Evolutionary conservation across 2,329 filamentous ascomycete genomes (phyloP).

Genomic region (Sporothrix schenckii): DNA sequence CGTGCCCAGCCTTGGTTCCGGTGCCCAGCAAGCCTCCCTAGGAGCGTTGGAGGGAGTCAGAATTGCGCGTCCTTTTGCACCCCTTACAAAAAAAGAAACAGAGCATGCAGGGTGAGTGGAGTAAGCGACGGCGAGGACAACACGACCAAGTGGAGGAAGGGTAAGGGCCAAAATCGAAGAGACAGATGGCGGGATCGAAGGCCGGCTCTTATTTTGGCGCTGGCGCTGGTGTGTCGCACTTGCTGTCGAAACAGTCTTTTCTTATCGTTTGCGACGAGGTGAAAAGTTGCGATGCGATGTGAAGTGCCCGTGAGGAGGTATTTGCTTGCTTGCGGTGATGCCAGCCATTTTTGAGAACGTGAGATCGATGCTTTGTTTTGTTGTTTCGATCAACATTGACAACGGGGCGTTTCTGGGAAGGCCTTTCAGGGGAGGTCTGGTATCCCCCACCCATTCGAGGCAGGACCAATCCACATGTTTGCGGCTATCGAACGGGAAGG

Average conservation of each 20-base stretch:
- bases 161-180: background rate
- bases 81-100: background rate
- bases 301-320: background rate
- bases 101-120: background rate
- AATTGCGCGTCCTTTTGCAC: constrained; percentile 1
- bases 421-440: too few species aligned
- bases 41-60: background rate
- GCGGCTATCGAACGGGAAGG: constrained; percentile 2
- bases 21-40: constrained; percentile 10
- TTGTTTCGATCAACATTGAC: background rate
- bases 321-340: too few species aligned
- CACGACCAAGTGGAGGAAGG: constrained; percentile 11
- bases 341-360: background rate
- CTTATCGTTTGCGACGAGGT: background rate
- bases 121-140: background rate
- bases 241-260: background rate
- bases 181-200: constrained; percentile 7
- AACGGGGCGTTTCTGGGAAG: background rate
- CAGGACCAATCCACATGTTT: constrained; percentile 17
- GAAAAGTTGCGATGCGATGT: background rate
- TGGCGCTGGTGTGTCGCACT: constrained; percentile 19
- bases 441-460: constrained; percentile 4
- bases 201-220: constrained; percentile 10
- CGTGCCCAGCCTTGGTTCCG: background rate
- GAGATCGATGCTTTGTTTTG: background rate